Evolutionary conservation across 495 filamentous ascomycete species (phyloP).

Genomic region (Talaromyces borbonicus): DNA sequence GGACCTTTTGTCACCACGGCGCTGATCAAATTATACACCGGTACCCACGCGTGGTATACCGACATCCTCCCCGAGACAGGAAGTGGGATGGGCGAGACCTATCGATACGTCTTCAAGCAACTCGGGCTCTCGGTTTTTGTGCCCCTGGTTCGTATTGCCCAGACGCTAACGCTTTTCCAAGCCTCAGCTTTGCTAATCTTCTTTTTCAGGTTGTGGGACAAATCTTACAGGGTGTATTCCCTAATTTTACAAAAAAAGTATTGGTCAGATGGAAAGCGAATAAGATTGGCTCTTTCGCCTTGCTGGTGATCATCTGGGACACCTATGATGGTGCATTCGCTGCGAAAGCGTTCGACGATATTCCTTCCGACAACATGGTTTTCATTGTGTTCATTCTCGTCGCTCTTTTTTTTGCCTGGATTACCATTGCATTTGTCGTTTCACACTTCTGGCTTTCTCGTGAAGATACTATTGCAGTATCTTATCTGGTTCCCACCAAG

Average conservation of each 20-base stretch:
- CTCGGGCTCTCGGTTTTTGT: conserved; percentile 32
- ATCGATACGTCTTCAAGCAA: conserved; percentile 28
- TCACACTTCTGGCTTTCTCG: conserved; percentile 24
- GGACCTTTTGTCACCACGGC: conserved; percentile 31
- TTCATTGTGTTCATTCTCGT: conserved; percentile 32
- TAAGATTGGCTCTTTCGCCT: conserved; percentile 22
- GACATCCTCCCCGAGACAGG: conserved; percentile 17
- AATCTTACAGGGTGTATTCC: conserved; percentile 19
- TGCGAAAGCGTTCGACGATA: conserved; percentile 21
- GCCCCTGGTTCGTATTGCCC: conserved; percentile 17
- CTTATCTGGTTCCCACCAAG: conserved; percentile 32
- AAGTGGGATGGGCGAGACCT: conserved; percentile 20
- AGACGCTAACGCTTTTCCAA: background rate
- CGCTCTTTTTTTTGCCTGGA: conserved; percentile 23
- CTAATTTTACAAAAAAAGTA: conserved; percentile 17
- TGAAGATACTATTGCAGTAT: conserved; percentile 25
- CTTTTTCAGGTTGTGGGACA: conserved; percentile 18
- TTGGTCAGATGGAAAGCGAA: conserved; percentile 25
- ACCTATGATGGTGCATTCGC: conserved; percentile 33
- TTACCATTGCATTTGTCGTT: conserved; percentile 18
- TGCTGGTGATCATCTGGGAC: conserved; percentile 30
- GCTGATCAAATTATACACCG: conserved; percentile 28
- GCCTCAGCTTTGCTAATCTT: background rate
- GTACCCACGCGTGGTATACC: conserved; percentile 28
- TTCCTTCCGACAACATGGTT: conserved; percentile 23